Conservation (phyloP, 495 filamentous ascomycete genomes). For the Thozetella sp. region DNA sequence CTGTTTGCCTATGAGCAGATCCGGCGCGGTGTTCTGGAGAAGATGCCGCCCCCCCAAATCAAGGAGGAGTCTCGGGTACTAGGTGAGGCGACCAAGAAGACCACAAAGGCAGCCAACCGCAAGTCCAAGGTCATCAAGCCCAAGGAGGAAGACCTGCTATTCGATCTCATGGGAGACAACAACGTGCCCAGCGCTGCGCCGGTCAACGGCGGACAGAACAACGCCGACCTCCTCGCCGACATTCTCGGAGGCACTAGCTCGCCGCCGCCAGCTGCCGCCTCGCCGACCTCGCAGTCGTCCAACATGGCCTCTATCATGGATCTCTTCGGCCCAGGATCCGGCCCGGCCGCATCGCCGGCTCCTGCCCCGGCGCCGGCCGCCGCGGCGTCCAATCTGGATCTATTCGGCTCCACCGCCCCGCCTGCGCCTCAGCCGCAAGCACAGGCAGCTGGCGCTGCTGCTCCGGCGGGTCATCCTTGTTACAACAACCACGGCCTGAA, state of each 20-base stretch:
- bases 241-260: constrained; percentile 71
- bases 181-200: constrained; percentile 48
- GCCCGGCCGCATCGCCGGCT: constrained; percentile 21
- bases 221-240: constrained; percentile 84
- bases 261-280: constrained; percentile 52
- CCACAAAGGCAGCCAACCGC: constrained; percentile 69
- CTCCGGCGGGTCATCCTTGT: constrained; percentile 61
- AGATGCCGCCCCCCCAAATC: constrained; percentile 97
- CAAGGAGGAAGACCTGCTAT: constrained; percentile 86
- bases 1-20: constrained; percentile 89
- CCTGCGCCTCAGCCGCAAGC: constrained; percentile 50
- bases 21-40: constrained; percentile 86
- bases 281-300: constrained; percentile 50
- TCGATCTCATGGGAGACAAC: constrained; percentile 90
- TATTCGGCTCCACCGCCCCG: constrained; percentile 40
- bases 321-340: constrained; percentile 62
- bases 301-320: constrained; percentile 86
- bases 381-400: constrained; percentile 44
- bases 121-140: constrained; percentile 79
- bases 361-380: constrained; percentile 26
- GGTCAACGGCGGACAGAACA: constrained; percentile 71
- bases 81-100: constrained; percentile 83
- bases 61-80: constrained; percentile 89
- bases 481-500: constrained; percentile 86
- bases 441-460: constrained; percentile 26